A percentile compares a stretch with the other conserved stretches of the same genome.
These are phyloP conservation scores for Colletotrichum eremochloae DNA, from an alignment of 2,329 filamentous ascomycete genomes.

Conservation along the genomic window DNA sequence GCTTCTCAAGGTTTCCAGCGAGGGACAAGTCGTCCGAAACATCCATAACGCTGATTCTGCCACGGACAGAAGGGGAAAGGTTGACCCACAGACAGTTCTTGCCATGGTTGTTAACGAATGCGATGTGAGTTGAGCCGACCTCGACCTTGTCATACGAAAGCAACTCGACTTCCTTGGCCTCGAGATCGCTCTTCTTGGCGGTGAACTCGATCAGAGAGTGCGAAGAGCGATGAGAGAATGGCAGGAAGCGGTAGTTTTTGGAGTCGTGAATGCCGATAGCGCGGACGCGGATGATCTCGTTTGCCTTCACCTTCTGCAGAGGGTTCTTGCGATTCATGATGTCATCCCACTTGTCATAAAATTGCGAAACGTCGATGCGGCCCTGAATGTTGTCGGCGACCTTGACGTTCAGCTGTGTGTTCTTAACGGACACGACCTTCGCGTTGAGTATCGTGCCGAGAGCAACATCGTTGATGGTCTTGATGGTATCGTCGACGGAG, in stretches of 20 bases:
- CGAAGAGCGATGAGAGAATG: constrained; percentile 86
- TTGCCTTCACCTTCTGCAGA: constrained; percentile 78
- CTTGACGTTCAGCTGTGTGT: constrained; percentile 92
- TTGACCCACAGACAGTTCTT: constrained; percentile 90
- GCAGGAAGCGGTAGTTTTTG: constrained; percentile 89
- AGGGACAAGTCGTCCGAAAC: constrained; percentile 88
- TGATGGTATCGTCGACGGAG: constrained; percentile 72
- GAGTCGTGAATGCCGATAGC: constrained; percentile 91
- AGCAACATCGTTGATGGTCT: constrained; percentile 77
- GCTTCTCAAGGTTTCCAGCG: constrained; percentile 79
- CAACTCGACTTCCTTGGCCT: constrained; percentile 59
- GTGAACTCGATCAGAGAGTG: constrained; percentile 91
- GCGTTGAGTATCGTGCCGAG: constrained; percentile 82
- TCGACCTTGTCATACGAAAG: constrained; percentile 81
- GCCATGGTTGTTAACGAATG: constrained; percentile 91
- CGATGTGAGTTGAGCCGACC: constrained; percentile 78
- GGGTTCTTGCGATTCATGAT: constrained; percentile 87
- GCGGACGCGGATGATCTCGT: constrained; percentile 79
- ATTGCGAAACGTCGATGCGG: constrained; percentile 91
- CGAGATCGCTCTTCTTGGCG: constrained; percentile 77
- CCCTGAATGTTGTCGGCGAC: constrained; percentile 90
- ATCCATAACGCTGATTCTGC: constrained; percentile 85
- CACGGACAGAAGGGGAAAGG: constrained; percentile 87
- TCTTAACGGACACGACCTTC: constrained; percentile 85
- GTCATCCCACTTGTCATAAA: constrained; percentile 90